These are phyloP conservation scores for Artemisia tridentata DNA, from an alignment of 129 eudicot genomes.

Conservation along the genomic window DNA sequence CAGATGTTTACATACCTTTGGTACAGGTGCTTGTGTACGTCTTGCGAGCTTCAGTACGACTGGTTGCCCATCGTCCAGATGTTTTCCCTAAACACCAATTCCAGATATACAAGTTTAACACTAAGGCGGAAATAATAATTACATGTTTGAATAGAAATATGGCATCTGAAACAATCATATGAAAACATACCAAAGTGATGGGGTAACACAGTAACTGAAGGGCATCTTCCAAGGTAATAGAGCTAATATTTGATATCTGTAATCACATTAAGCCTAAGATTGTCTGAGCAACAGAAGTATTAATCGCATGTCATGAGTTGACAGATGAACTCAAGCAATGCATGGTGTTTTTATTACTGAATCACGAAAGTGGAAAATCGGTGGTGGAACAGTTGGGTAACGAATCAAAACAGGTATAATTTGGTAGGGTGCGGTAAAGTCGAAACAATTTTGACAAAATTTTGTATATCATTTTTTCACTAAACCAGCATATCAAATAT, in stretches of 20 bases:
- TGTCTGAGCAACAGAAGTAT: neutral
- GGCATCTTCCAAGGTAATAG: constrained; percentile 78
- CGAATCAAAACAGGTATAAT: too few relatives aligned
- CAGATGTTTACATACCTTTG: too few relatives aligned
- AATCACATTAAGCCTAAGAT: neutral
- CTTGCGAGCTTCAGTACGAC: too few relatives aligned
- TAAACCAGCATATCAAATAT: too few relatives aligned
- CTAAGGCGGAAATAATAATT: neutral
- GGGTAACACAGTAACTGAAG: constrained; percentile 70
- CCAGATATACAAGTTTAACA: neutral
- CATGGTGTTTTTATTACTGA: neutral
- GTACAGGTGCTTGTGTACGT: too few relatives aligned
- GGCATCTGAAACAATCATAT: neutral
- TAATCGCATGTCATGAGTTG: neutral
- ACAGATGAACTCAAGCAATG: neutral
- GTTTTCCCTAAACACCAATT: constrained; percentile 14
- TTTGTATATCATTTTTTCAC: too few relatives aligned
- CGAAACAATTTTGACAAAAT: too few relatives aligned
- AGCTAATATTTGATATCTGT: constrained; percentile 55
- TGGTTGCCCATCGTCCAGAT: too few relatives aligned
- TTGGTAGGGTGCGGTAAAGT: too few relatives aligned
- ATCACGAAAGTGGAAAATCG: too few relatives aligned
- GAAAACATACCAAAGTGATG: constrained; percentile 52
- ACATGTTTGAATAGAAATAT: neutral
- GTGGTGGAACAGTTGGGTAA: too few relatives aligned